phyloP scores from a whole-genome alignment of 2,329 filamentous ascomycete species.

The Cercospora sp. region DNA sequence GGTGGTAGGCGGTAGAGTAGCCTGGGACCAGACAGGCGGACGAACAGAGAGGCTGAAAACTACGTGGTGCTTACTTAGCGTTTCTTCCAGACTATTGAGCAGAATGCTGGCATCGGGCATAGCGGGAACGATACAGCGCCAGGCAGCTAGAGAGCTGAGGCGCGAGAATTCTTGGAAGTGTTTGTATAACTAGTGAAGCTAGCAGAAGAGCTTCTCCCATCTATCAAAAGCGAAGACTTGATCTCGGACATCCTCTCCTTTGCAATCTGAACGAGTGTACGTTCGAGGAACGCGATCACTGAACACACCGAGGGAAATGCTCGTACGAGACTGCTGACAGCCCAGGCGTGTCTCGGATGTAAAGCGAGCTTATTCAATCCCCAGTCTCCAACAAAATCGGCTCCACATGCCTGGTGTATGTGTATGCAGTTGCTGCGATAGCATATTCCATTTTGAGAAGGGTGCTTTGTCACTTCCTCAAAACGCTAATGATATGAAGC shows the following conservation, averaged over 20 bases:
- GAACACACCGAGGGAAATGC: neutral
- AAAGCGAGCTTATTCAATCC: neutral
- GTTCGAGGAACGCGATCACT: neutral
- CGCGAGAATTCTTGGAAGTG: neutral
- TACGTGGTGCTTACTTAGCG: neutral
- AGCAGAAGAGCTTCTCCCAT: neutral
- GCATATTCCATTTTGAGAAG: neutral
- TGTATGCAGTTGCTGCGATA: neutral
- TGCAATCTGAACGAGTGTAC: too few relatives aligned
- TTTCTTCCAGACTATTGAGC: neutral
- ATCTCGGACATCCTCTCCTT: too few relatives aligned
- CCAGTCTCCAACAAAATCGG: too few relatives aligned
- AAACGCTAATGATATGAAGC: too few relatives aligned
- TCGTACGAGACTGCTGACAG: neutral
- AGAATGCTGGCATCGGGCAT: neutral
- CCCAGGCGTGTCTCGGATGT: neutral
- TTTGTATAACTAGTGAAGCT: neutral
- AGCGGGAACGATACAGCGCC: neutral
- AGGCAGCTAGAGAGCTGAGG: neutral
- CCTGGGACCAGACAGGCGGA: neutral
- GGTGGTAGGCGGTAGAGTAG: constrained; percentile 5
- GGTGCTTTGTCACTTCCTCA: neutral
- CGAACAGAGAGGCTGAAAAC: neutral
- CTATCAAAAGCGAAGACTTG: neutral
- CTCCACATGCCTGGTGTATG: neutral